Percentiles rank a stretch among this genome's conserved stretches.
These are phyloP conservation scores for Mycena rosella DNA, from an alignment of 768 basidiomycete species.

Conservation along the genomic window DNA sequence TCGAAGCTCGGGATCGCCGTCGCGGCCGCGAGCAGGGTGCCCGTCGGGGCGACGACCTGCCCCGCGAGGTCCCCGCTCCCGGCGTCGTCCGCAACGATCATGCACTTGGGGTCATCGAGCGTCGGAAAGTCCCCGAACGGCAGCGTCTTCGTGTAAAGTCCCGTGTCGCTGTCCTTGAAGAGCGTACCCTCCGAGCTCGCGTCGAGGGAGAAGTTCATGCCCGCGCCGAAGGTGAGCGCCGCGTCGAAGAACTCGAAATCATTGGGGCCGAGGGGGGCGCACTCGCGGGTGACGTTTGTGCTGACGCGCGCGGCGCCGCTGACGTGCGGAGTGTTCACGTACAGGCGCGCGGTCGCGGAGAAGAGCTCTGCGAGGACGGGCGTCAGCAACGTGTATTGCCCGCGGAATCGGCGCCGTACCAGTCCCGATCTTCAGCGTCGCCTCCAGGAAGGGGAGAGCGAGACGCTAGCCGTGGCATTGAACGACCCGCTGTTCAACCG, in stretches of 20 bases:
- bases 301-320: conserved; percentile 1
- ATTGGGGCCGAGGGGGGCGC: conserved; percentile 5
- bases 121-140: conserved; percentile 18
- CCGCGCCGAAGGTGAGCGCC: conserved; percentile 28
- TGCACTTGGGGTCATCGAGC: conserved; percentile 14
- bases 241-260: conserved; percentile 18
- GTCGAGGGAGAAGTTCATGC: conserved; percentile 26
- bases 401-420: neutral
- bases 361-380: too few relatives aligned
- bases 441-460: conserved; percentile 31
- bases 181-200: neutral
- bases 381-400: neutral
- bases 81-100: conserved; percentile 20
- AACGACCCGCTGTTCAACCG: conserved; percentile 28
- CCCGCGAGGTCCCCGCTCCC: neutral
- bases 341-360: conserved; percentile 7
- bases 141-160: neutral
- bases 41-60: conserved; percentile 10
- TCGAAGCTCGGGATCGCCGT: conserved; percentile 26
- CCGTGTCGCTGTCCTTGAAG: neutral
- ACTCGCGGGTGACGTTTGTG: conserved; percentile 16
- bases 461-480: neutral
- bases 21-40: conserved; percentile 19
- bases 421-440: neutral
- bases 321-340: conserved; percentile 20